Base-by-base conservation (phyloP, 805 yeast species). In the Aciculoconidium aculeatum region DNA sequence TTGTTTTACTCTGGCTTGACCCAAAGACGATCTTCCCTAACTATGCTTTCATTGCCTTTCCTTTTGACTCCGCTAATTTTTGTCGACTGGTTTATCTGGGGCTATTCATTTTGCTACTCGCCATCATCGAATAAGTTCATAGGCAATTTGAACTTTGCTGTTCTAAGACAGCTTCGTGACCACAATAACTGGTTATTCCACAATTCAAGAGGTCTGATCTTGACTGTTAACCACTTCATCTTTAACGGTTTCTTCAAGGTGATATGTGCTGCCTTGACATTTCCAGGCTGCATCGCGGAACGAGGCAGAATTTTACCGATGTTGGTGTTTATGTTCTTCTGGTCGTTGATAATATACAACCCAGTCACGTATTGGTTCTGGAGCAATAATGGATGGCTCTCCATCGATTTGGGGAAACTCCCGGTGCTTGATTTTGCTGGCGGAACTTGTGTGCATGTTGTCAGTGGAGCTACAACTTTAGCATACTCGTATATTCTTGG, bases 351-450 rank as follows among this genome's bases (percentile, higher is more conserved):
- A 13, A 53, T 64, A 11, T 63, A 62, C 35, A 61, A 61, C 31
- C 70, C 70, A 2, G 63, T 64, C 3, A 58, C 60, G 2, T 64
- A 62, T 37, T 64, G 70, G 70, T 55, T 60, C 35, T 64, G 70
- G 70, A 63, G 62, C 37, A 31, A 40, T 13, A 49, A 60, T 27
- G 70, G 70, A 7, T 64, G 69, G 69, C 49, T 64, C 4, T 58
- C 65, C 1, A 43, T 53, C 1, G 61, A 61, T 31, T 41, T 48
- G 11, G 34, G 40, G 10, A 44, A 34, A 17, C 35, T 58, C 3
- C 67, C 68, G 0, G 69, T 62, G 3, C 43, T 62, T 7, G 70
- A 64, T 38, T 64, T 63, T 46, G 69, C 70, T 5, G 70, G 70
- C 7, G 70, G 69, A 7, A 58, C 51, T 25, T 59, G 66, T 38